Base-by-base conservation (phyloP, 805 yeast genomes). In the Cyberlindnera mrakii region DNA sequence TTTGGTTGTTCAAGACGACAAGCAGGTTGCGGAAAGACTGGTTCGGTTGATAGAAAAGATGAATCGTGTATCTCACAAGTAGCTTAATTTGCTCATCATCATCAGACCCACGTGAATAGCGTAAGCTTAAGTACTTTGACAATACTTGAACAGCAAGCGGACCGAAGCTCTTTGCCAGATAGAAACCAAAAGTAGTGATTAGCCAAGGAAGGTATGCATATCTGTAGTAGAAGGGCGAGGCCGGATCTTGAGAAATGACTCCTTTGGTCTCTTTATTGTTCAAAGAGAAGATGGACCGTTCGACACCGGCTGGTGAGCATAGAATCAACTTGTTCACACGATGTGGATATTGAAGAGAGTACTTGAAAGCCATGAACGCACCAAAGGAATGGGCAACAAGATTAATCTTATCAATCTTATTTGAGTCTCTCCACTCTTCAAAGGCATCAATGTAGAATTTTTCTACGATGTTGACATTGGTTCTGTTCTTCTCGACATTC, bases 341-440 rank as follows among this genome's bases (percentile, higher is more conserved):
- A 0, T 73, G 57, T 0, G 89, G 87, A 52, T 81, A 71, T 47
- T 67, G 75, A 35, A 78, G 55, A 2, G 85, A 70, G 58, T 82
- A 85, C 6, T 80, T 74, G 39, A 76, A 75, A 0, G 86, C 75
- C 64, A 87, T 65, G 52, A 83, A 81, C 0, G 88, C 93, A 29
- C 95, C 95, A 49, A 77, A 78, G 0, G 95, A 85, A 60, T 86
- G 95, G 0, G 88, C 91, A 17, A 85, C 64, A 13, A 86, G 56
- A 53, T 76, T 82, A 33, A 86, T 72, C 47, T 75, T 70, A 2
- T 68, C 71, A 10, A 85, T 58, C 0, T 69, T 67, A 17, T 73
- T 64, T 8, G 53, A 62, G 7, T 43, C 45, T 52, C 93, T 66
- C 93, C 95, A 85, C 6, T 62, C 58, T 40, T 85, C 91, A 6